Conservation (phyloP, 1,139 yeast genomes). For the Yarrowia galli region DNA sequence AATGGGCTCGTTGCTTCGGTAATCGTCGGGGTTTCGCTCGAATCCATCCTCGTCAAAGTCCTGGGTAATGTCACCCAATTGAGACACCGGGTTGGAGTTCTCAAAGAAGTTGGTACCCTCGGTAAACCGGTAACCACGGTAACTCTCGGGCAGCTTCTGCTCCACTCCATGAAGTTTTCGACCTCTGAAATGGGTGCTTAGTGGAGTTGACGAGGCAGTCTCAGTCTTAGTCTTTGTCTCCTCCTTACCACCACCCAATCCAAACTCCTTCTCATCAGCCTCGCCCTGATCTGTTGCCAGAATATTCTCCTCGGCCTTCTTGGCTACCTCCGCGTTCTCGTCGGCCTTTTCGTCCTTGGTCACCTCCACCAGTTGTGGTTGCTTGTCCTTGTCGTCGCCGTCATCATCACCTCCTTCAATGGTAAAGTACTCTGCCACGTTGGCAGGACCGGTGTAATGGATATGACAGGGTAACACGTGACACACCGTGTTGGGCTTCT, state of each 20-base stretch:
- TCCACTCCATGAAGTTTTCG: constrained; percentile 44
- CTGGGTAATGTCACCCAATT: constrained; percentile 31
- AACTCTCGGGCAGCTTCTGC: constrained; percentile 42
- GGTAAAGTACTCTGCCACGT: constrained; percentile 43
- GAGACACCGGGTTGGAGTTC: constrained; percentile 22
- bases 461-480: constrained; percentile 48
- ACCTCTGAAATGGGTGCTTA: constrained; percentile 46
- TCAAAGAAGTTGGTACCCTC: constrained; percentile 36
- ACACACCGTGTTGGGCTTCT: constrained; percentile 30
- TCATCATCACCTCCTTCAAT: constrained; percentile 37
- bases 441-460: constrained; percentile 45
- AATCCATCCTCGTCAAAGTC: constrained; percentile 40
- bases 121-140: constrained; percentile 42
- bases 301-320: constrained; percentile 2
- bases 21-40: constrained; percentile 39
- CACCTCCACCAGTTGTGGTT: constrained; percentile 28
- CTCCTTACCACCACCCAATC: background rate
- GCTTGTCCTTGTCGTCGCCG: background rate
- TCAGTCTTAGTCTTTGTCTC: background rate
- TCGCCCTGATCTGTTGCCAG: background rate
- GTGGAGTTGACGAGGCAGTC: background rate
- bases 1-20: constrained; percentile 36
- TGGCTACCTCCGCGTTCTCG: constrained; percentile 11
- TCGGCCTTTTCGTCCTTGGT: constrained; percentile 33
- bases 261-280: constrained; percentile 6